These are phyloP conservation scores for Pezicula neosporulosa DNA, from an alignment of 2,329 filamentous ascomycete genomes.

Conservation along the genomic window DNA sequence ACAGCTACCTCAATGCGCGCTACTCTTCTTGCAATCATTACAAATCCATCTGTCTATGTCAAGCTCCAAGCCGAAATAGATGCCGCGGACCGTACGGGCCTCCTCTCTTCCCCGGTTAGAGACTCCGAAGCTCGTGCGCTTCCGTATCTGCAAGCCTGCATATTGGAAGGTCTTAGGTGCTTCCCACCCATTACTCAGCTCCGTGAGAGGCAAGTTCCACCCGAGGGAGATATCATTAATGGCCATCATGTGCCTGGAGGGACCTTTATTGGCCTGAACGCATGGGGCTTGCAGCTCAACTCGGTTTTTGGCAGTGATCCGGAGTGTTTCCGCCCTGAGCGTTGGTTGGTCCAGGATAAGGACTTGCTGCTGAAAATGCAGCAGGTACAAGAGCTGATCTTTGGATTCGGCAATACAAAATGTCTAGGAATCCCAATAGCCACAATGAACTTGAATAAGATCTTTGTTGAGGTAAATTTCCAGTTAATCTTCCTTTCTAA, in stretches of 20 bases:
- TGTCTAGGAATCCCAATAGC: conserved; percentile 44
- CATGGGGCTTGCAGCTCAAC: conserved; percentile 37
- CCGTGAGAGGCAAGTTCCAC: conserved; percentile 41
- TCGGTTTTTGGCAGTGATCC: conserved; percentile 38
- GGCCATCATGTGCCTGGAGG: conserved; percentile 36
- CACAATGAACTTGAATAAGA: conserved; percentile 43
- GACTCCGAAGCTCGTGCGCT: conserved; percentile 2
- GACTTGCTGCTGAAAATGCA: conserved; percentile 34
- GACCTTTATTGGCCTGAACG: conserved; percentile 37
- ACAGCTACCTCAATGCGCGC: conserved; percentile 51
- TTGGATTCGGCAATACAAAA: conserved; percentile 37
- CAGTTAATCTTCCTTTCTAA: neutral
- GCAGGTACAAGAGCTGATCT: conserved; percentile 37
- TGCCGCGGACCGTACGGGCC: conserved; percentile 31
- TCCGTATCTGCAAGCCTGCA: conserved; percentile 32
- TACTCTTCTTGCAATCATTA: conserved; percentile 48
- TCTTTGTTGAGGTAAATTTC: conserved; percentile 38
- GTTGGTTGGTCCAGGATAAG: conserved; percentile 39
- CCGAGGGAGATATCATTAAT: conserved; percentile 37
- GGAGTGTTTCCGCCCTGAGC: conserved; percentile 40
- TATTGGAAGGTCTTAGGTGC: conserved; percentile 44
- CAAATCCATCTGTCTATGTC: conserved; percentile 40
- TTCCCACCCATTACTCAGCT: conserved; percentile 29
- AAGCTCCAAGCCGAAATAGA: conserved; percentile 44
- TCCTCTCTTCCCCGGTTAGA: conserved; percentile 24